Percentiles rank a stretch among this genome's conserved stretches.
These are phyloP conservation scores for Dactylellina sp. DNA, from an alignment of 2,329 filamentous ascomycete genomes.

Conservation along the genomic window DNA sequence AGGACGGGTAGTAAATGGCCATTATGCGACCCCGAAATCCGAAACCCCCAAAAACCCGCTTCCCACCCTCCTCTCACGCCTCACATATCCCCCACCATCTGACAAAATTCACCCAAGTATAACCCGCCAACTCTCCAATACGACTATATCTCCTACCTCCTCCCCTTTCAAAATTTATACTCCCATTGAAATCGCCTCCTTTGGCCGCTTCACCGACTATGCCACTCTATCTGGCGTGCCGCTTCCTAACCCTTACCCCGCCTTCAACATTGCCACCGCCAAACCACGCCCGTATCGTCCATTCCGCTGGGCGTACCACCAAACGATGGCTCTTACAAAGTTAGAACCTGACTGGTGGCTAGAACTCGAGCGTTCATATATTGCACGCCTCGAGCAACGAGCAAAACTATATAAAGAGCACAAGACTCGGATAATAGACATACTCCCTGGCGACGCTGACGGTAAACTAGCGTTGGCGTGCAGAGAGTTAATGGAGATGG, in stretches of 20 bases:
- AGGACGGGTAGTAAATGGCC: background rate
- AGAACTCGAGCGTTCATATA: slow-evolving; percentile 83
- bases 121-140: background rate
- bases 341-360: slow-evolving; percentile 88
- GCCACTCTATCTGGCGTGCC: slow-evolving; percentile 79
- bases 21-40: background rate
- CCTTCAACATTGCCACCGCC: slow-evolving; percentile 77
- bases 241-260: slow-evolving; percentile 72
- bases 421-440: slow-evolving; percentile 73
- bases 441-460: slow-evolving; percentile 72
- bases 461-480: slow-evolving; percentile 73
- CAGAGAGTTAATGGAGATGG: slow-evolving; percentile 90
- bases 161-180: slow-evolving; percentile 17
- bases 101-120: background rate
- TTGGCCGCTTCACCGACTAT: slow-evolving; percentile 85
- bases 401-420: slow-evolving; percentile 74
- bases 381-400: slow-evolving; percentile 75
- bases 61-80: no score
- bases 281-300: slow-evolving; percentile 81
- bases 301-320: slow-evolving; percentile 85
- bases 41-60: background rate
- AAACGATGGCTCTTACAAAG: slow-evolving; percentile 87
- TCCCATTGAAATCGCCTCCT: slow-evolving; percentile 71
- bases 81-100: background rate
- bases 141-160: background rate